Evolutionary conservation across 305 asterid genomes (phyloP), one percentile per base, ranked within the genome.

Genomic region (Fraxinus sp.): DNA sequence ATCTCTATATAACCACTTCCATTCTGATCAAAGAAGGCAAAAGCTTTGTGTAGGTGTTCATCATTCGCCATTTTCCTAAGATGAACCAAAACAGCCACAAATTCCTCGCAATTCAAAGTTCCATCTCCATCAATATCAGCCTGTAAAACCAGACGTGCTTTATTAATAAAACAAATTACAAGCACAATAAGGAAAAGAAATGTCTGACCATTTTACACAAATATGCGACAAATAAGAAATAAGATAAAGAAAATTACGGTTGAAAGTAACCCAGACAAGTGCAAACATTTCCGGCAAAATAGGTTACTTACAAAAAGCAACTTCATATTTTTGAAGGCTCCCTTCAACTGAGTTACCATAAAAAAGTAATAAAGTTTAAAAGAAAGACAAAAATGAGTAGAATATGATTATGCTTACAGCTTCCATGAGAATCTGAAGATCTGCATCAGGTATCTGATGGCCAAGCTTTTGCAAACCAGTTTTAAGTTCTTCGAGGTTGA

Each of bases 111-210:
- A 35, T 84, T 86, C 83, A 92, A 77, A 24, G 85, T 86, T 82
- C 92, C 90, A 74, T 92, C 91, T 80, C 93, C 90, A 57, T 92
- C 92, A 82, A 87, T 84, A 81, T 90, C 93, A 7, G 91, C 93
- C 92, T 91, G 83, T 10, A 72, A 85, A 78, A 44, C 74, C 74
- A 62, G 32, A 62, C 33, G 8, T 20, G 14, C 30, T 22, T 62
- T 62, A 62, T 62, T 22, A 3, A 62, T 22, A 62, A 22, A 62
- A 22, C 28, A 22, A 59, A 66, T 66, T 24, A 26, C 36, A 26
- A 66, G 44, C 41, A 77, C 26, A 76, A 62, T 49, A 77, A 76
- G 30, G 59, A 59, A 28, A 8, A n/a, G 66, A 55, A 55, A 55
- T 62, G 5, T 20, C 32, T 22, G 32, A 2, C 32, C 71, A 62